phyloP scores from a whole-genome alignment of 1,284 basidiomycete genomes.

The Ceratobasidium sp. region DNA sequence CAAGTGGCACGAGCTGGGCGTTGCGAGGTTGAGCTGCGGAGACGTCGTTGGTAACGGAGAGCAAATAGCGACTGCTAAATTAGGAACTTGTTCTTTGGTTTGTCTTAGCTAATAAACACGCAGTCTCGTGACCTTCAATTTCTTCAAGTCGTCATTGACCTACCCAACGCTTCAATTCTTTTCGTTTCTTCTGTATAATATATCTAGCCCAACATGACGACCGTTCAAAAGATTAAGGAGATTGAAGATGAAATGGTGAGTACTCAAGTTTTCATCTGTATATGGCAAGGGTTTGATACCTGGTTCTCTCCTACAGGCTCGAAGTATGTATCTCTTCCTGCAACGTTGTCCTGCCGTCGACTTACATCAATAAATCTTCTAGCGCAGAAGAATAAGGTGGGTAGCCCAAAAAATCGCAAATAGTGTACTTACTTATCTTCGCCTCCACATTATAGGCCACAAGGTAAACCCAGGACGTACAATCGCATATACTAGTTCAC shows the following conservation, averaged over 20 bases:
- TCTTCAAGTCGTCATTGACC: background rate
- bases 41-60: background rate
- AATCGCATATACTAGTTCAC: background rate
- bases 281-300: background rate
- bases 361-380: conserved; percentile 46
- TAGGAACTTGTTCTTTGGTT: background rate
- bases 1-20: background rate
- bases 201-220: conserved; percentile 68
- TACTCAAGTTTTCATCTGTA: conserved; percentile 45
- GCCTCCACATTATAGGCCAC: conserved; percentile 61
- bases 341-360: conserved; percentile 39
- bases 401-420: conserved; percentile 51
- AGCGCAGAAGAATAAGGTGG: conserved; percentile 96
- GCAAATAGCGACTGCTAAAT: background rate
- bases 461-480: conserved; percentile 50
- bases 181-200: background rate
- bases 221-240: conserved; percentile 94
- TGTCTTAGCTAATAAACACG: conserved; percentile 7
- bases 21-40: conserved; percentile 7
- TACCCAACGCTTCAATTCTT: background rate
- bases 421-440: conserved; percentile 41
- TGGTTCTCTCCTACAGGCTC: conserved; percentile 53
- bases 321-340: conserved; percentile 53
- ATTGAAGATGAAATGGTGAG: conserved; percentile 96
- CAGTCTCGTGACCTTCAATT: conserved; percentile 1